Evolutionary conservation across 2,329 filamentous ascomycete species (phyloP).

Genomic region (Colletotrichum costaricense): DNA sequence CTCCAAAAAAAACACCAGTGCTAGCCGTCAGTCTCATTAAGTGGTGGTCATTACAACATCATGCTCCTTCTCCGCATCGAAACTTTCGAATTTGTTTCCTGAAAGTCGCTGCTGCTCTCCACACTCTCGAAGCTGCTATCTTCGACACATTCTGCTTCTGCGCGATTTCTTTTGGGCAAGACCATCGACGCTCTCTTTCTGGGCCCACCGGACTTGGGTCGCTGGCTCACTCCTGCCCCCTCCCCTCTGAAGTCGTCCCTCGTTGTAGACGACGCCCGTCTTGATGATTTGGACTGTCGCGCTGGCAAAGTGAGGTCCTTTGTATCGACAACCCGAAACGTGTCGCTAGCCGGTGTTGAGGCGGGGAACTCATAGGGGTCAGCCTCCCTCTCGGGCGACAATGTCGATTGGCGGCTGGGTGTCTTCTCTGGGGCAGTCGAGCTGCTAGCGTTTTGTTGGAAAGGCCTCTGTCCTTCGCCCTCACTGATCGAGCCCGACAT

Average conservation of each 20-base stretch:
- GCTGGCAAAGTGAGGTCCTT: slow-evolving; percentile 42
- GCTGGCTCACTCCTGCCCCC: slow-evolving; percentile 41
- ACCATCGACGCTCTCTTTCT: slow-evolving; percentile 58
- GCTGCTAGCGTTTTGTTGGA: background rate
- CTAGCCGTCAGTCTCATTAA: slow-evolving; percentile 20
- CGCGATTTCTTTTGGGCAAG: slow-evolving; percentile 46
- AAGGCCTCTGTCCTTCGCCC: slow-evolving; percentile 15
- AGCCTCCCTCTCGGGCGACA: slow-evolving; percentile 24
- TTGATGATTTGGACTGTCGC: slow-evolving; percentile 48
- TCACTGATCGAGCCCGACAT: slow-evolving; percentile 32
- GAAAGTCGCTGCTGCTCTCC: slow-evolving; percentile 9
- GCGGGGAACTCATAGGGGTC: slow-evolving; percentile 68
- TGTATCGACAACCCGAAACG: slow-evolving; percentile 32
- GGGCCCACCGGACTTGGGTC: slow-evolving; percentile 37
- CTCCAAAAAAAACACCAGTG: slow-evolving; percentile 35
- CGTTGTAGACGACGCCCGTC: slow-evolving; percentile 53
- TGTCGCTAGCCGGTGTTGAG: slow-evolving; percentile 53
- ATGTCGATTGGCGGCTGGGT: background rate
- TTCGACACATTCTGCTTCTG: slow-evolving; percentile 41
- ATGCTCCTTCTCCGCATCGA: slow-evolving; percentile 65
- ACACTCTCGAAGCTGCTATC: slow-evolving; percentile 45
- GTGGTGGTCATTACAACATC: slow-evolving; percentile 61
- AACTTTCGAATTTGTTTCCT: slow-evolving; percentile 39
- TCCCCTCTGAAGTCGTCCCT: slow-evolving; percentile 48
- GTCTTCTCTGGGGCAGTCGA: background rate